Evolutionary conservation across 495 filamentous ascomycete species (phyloP), one percentile per base, ranked within the genome.

Genomic region (Lasiosphaeris hirsuta): DNA sequence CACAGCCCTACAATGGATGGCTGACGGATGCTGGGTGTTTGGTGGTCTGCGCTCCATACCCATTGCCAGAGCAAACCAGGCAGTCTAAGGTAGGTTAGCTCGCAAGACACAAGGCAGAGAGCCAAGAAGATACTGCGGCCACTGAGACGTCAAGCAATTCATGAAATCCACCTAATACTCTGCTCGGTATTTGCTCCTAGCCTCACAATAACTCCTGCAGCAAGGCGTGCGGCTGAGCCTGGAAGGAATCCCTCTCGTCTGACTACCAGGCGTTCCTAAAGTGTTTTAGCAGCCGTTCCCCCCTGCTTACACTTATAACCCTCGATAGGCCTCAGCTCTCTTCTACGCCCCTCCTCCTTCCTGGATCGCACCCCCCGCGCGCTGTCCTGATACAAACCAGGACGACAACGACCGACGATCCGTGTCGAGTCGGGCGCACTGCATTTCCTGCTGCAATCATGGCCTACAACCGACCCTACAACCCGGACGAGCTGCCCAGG

Each of bases 401-500:
- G 38, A 61, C 47, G 33, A 61, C 62, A 35, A 50, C 60, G 36
- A 57, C 38, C 54, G 54, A 58, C 63, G 46, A 64, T 60, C 51
- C 17, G 35, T 53, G 14, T 47, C 46, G 23, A 56, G 54, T 44
- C 47, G 48, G 39, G 53, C 55, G 34, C 49, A 39, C 58, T 11
- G 18, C 43, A 30, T 14, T 13, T 14, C 35, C 37, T 50, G 14
- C 52, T 51, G 49, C 50, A 61, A 73, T 60, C 19, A 98, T 97
- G 94, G 94, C 94, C 34, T 97, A 98, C 81, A 96, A 95, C 70
- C 84, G 86, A 65, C 81, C 83, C 41, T 91, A 89, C 75, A 97
- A 98, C 67, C 93, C 93, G n/a, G 95, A 98, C 77, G 90, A 91
- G 72, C 84, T 98, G 57, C 94, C 94, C 71, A 90, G 91, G 87